These are phyloP conservation scores for Candida piceae DNA, from an alignment of 805 yeast species.

Conservation along the genomic window DNA sequence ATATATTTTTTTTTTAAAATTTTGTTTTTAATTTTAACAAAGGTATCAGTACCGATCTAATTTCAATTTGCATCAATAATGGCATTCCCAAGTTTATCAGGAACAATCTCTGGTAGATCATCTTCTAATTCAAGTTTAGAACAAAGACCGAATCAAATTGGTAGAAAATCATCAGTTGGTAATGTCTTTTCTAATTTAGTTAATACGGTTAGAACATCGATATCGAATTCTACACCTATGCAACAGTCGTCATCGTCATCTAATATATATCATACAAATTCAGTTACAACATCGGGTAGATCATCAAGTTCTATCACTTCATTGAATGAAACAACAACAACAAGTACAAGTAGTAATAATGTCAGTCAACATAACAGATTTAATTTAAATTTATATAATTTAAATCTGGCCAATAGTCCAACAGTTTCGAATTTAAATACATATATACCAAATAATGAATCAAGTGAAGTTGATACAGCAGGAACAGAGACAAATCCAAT, in stretches of 20 bases:
- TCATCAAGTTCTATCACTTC: slow-evolving; percentile 15
- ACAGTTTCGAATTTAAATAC: slow-evolving; percentile 25
- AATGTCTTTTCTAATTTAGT: slow-evolving; percentile 24
- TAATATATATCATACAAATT: too few species aligned
- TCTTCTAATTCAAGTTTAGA: slow-evolving; percentile 16
- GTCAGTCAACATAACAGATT: slow-evolving; percentile 21
- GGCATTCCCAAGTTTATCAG: slow-evolving; percentile 19
- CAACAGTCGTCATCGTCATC: slow-evolving; percentile 2
- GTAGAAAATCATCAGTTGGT: slow-evolving; percentile 26
- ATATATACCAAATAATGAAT: too few species aligned
- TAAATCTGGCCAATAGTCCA: slow-evolving; percentile 25
- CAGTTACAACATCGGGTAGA: slow-evolving; percentile 8
- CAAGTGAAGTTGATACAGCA: too few species aligned
- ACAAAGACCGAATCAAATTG: slow-evolving; percentile 12
- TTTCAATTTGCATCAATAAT: slow-evolving; percentile 1
- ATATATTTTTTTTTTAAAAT: neutral
- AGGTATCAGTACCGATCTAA: neutral
- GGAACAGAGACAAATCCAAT: slow-evolving; percentile 10
- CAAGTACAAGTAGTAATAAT: neutral
- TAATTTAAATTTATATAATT: slow-evolving; percentile 23
- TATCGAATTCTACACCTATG: slow-evolving; percentile 3
- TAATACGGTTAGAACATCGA: slow-evolving; percentile 23
- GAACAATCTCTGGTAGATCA: slow-evolving; percentile 17
- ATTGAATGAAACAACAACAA: slow-evolving; percentile 2
- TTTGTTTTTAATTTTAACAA: too few species aligned